Base-by-base conservation (phyloP, 2,329 filamentous ascomycete species). In the Ophiocordyceps robertsii region DNA sequence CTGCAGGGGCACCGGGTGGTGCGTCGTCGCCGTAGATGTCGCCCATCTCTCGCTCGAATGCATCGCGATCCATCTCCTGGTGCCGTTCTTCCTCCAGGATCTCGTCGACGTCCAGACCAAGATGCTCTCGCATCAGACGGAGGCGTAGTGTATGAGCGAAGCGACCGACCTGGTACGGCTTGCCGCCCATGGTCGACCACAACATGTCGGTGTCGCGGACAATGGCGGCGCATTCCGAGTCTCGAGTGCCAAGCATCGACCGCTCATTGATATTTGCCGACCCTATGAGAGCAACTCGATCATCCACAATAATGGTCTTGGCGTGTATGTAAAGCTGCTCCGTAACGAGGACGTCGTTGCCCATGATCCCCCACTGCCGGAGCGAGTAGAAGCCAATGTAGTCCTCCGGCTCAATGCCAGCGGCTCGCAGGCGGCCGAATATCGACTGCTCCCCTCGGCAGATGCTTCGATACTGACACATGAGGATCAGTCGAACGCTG, bases 191-290 rank as follows among this genome's bases (percentile, higher is more conserved):
- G 42, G 76, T 84, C 6, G 89, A 95, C 70, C 79, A 81, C 44
- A 95, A 76, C 77, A 95, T 88, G 58, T 95, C 87, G 1, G 85
- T 90, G 58, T 98, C 92, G 42, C 90, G 79, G 36, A 98, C 84
- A 37, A 96, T 75, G 7, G 89, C 82, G 6, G 90, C 92, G 47
- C 85, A 80, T 62, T 98, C 92, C 0, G 90, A 95, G 61, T 98
- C 92, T 54, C 92, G 78, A 39, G 77, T 82, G 9, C 92, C 92
- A 47, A 95, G 63, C 87, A 96, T 88, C 7, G 90, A 96, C 38
- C 92, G 80, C 62, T 98, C 92, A 54, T 98, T 98, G 69, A 98
- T 96, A 58, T 98, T 98, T 42, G 92, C 92, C 38, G 90, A 96
- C 16, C 92, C 92, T 53, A 98, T 98, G 47, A 98, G 80, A 17